Conservation (phyloP, 2,329 filamentous ascomycete species). For the Fusarium sp. region DNA sequence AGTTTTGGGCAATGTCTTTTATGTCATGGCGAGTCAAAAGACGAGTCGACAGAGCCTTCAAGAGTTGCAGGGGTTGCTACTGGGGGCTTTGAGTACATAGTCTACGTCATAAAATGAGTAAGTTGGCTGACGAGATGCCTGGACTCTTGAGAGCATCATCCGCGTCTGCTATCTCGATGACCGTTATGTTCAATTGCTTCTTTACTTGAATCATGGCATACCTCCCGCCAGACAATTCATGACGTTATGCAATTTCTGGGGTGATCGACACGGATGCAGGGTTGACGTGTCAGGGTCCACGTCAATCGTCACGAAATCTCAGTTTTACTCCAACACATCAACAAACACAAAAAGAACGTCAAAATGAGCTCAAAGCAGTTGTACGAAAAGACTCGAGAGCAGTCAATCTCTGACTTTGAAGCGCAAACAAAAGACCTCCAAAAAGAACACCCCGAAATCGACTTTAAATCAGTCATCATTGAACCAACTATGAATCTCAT, state of each 20-base stretch:
- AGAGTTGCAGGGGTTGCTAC: conserved; percentile 31
- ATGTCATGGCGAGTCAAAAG: conserved; percentile 65
- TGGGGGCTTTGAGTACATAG: conserved; percentile 22
- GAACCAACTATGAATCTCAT: conserved; percentile 36
- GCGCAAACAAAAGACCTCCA: conserved; percentile 20
- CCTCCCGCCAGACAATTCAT: background rate
- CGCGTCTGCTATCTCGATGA: background rate
- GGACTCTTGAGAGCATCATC: no score
- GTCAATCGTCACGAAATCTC: background rate
- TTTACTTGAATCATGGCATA: background rate
- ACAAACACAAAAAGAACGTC: accelerated
- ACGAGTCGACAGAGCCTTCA: conserved; percentile 45
- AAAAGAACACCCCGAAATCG: conserved; percentile 23
- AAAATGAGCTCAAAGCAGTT: conserved; percentile 8
- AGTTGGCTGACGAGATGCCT: no score
- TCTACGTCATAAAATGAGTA: background rate
- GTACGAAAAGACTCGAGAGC: conserved; percentile 17
- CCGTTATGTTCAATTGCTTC: background rate
- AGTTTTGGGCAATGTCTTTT: conserved; percentile 67
- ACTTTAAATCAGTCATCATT: conserved; percentile 25
- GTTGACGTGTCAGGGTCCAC: background rate
- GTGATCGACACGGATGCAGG: background rate
- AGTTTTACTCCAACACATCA: background rate
- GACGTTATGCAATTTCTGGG: conserved; percentile 13
- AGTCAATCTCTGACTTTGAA: conserved; percentile 30